phyloP scores from a whole-genome alignment of 2,329 filamentous ascomycete species.

The Xylaria arbuscula region DNA sequence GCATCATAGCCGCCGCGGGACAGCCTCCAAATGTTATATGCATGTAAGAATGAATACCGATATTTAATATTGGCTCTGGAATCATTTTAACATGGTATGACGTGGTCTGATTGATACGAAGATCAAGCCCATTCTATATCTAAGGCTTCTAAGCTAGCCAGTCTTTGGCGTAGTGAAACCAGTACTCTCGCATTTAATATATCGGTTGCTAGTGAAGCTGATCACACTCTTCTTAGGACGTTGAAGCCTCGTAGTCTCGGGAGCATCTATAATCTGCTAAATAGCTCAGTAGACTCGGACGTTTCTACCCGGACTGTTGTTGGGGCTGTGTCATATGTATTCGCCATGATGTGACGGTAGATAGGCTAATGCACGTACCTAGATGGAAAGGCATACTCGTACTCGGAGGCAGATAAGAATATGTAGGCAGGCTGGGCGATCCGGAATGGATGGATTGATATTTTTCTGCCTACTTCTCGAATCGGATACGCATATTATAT shows the following conservation, averaged over 20 bases:
- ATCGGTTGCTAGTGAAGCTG: background rate
- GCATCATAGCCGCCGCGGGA: background rate
- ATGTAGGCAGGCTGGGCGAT: constrained; percentile 24
- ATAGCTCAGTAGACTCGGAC: background rate
- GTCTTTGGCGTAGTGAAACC: background rate
- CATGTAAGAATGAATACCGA: constrained; percentile 12
- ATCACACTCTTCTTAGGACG: background rate
- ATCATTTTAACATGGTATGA: constrained; percentile 2
- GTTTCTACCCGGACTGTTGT: background rate
- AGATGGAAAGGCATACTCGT: background rate
- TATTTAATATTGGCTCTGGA: background rate
- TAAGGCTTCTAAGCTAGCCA: background rate
- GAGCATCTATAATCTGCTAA: background rate
- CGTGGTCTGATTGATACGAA: constrained; percentile 17
- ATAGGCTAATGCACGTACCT: constrained; percentile 7
- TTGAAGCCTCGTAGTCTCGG: background rate
- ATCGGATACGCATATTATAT: constrained; percentile 11
- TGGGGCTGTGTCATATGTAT: background rate
- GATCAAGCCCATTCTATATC: background rate
- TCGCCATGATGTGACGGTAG: background rate
- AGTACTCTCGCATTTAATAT: background rate
- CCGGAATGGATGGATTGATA: background rate
- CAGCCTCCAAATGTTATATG: background rate
- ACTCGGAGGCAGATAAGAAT: constrained; percentile 14
- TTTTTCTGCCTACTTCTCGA: background rate